These are phyloP conservation scores for Tetrapisispora arboricola DNA, from an alignment of 805 yeast species.

Conservation along the genomic window DNA sequence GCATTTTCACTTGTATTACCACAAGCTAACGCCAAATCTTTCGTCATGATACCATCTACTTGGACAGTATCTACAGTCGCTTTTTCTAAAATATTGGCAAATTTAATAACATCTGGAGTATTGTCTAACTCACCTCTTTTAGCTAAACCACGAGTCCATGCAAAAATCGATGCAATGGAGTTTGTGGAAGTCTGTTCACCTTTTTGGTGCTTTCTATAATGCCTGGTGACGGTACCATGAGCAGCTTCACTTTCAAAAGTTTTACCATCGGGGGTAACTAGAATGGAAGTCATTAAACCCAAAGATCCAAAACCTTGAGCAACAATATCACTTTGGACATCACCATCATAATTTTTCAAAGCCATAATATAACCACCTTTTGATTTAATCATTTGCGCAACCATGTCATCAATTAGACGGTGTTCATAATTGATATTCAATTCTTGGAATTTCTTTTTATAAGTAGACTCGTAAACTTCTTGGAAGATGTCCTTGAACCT, in stretches of 20 bases:
- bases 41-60: conserved; percentile 69
- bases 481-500: conserved; percentile 73
- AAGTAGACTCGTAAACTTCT: conserved; percentile 48
- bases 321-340: conserved; percentile 75
- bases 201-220: conserved; percentile 69
- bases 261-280: conserved; percentile 77
- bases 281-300: conserved; percentile 76
- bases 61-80: conserved; percentile 67
- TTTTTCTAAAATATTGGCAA: conserved; percentile 54
- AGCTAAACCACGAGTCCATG: conserved; percentile 77
- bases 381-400: conserved; percentile 79
- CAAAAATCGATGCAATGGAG: conserved; percentile 77
- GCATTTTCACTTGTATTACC: conserved; percentile 51
- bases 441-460: conserved; percentile 47
- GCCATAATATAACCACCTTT: conserved; percentile 77
- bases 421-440: conserved; percentile 66
- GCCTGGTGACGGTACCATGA: conserved; percentile 83
- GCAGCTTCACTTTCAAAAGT: conserved; percentile 84
- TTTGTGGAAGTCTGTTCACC: conserved; percentile 79
- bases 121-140: conserved; percentile 71
- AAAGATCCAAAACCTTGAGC: conserved; percentile 83
- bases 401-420: conserved; percentile 80
- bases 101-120: conserved; percentile 59
- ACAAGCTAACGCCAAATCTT: conserved; percentile 66
- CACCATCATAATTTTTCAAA: conserved; percentile 78